Evolutionary conservation across 768 basidiomycete species (phyloP).

Genomic region (Coprinellus aureogranulatus): DNA sequence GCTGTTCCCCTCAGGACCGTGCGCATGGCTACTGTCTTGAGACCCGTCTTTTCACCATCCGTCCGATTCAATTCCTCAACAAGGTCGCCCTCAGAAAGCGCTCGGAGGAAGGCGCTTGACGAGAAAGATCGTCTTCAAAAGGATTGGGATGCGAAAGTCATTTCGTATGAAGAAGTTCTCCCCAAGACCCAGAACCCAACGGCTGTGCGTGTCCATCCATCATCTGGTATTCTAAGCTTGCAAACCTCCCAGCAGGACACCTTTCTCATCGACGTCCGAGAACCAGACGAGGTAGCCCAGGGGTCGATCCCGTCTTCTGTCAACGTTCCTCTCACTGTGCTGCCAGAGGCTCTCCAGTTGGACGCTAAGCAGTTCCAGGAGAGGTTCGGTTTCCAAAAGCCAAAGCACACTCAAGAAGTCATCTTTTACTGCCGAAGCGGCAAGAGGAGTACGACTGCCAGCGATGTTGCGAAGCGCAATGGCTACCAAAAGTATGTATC

Average conservation of each 20-base stretch:
- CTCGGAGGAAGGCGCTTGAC: constrained; percentile 30
- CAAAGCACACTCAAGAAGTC: constrained; percentile 65
- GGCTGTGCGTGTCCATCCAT: constrained; percentile 37
- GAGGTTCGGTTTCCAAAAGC: constrained; percentile 74
- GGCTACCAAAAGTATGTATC: constrained; percentile 74
- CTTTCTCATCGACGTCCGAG: constrained; percentile 87
- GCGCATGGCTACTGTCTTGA: constrained; percentile 1
- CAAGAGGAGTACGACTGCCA: constrained; percentile 74
- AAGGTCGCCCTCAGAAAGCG: constrained; percentile 25
- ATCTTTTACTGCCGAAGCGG: constrained; percentile 93
- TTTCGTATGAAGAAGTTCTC: constrained; percentile 81
- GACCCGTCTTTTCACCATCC: constrained; percentile 10
- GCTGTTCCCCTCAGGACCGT: background rate
- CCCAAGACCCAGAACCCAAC: constrained; percentile 75
- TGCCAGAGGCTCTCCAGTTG: constrained; percentile 65
- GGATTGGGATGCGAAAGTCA: constrained; percentile 74
- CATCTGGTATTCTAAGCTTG: background rate
- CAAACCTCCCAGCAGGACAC: constrained; percentile 45
- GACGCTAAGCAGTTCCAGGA: constrained; percentile 53
- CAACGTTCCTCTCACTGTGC: constrained; percentile 80
- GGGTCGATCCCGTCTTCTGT: constrained; percentile 92
- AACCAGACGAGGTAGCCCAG: constrained; percentile 86
- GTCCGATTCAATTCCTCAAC: constrained; percentile 31
- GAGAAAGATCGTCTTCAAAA: constrained; percentile 47
- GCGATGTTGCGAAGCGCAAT: constrained; percentile 76